Percentiles rank a stretch among this genome's conserved stretches.
Evolutionary conservation across 176 grass and related monocot genomes (phyloP).

Genomic region (Otatea glauca): DNA sequence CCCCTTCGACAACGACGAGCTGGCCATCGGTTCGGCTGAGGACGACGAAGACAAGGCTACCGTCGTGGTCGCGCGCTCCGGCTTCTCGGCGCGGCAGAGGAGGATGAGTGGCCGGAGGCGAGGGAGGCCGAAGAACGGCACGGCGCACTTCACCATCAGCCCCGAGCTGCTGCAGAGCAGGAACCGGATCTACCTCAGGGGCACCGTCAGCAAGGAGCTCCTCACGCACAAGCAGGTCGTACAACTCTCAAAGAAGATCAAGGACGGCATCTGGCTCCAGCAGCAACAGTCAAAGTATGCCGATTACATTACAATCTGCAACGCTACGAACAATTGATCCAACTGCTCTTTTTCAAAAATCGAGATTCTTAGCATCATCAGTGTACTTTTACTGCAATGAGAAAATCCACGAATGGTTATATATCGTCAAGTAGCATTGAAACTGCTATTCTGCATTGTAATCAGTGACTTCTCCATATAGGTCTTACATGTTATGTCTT

Average conservation of each 20-base stretch:
- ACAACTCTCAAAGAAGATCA: slow-evolving; percentile 93
- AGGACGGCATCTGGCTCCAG: slow-evolving; percentile 72
- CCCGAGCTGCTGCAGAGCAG: slow-evolving; percentile 72
- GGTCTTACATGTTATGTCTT: neutral
- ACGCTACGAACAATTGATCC: neutral
- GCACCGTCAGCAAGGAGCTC: slow-evolving; percentile 74
- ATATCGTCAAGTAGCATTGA: neutral
- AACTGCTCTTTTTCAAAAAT: neutral
- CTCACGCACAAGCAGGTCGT: slow-evolving; percentile 92
- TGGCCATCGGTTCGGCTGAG: neutral
- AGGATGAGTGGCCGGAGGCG: slow-evolving; percentile 61
- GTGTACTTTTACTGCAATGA: neutral
- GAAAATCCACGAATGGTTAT: neutral
- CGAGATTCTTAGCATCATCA: neutral
- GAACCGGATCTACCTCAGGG: slow-evolving; percentile 74
- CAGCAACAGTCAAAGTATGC: slow-evolving; percentile 76
- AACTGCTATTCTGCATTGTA: neutral
- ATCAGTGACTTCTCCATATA: neutral
- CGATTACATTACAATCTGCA: neutral
- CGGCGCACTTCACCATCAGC: slow-evolving; percentile 55
- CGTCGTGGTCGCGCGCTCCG: slow-evolving; percentile 59
- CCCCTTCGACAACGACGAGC: slow-evolving; percentile 50
- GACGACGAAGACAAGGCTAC: slow-evolving; percentile 1
- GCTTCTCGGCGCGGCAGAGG: slow-evolving; percentile 68
- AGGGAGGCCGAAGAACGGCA: slow-evolving; percentile 37